A percentile compares a stretch with the other conserved stretches of the same genome.
Conservation (phyloP, 2,329 filamentous ascomycete genomes). For the Exophiala calicioides region DNA sequence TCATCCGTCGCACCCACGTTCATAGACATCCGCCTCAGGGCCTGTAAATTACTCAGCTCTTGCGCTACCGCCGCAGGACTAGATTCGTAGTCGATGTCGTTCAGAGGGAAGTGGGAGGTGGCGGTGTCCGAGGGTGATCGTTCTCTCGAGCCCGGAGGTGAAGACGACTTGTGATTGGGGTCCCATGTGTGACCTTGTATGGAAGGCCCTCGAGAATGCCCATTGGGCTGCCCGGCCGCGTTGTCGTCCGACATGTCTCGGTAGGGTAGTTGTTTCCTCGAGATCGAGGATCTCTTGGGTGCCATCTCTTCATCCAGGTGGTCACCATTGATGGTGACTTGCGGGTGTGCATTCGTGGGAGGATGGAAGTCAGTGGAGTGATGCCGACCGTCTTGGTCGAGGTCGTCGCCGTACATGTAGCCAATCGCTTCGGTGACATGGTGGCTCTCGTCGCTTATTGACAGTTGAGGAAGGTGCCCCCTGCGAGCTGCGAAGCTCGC, state of each 20-base stretch:
- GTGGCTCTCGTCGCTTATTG: conserved; percentile 84
- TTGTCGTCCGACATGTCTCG: conserved; percentile 22
- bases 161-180: conserved; percentile 56
- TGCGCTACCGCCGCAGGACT: conserved; percentile 86
- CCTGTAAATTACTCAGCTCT: conserved; percentile 88
- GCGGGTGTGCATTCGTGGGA: conserved; percentile 5
- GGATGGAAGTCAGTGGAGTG: conserved; percentile 9
- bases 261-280: conserved; percentile 20
- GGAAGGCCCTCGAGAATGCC: conserved; percentile 33
- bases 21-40: conserved; percentile 90
- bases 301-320: conserved; percentile 8
- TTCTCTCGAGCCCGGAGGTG: conserved; percentile 58
- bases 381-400: conserved; percentile 44
- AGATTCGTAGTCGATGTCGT: conserved; percentile 85
- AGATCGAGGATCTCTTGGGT: conserved; percentile 16
- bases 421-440: conserved; percentile 94
- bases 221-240: conserved; percentile 33
- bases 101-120: conserved; percentile 68
- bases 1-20: conserved; percentile 71
- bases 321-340: conserved; percentile 13
- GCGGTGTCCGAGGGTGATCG: conserved; percentile 56
- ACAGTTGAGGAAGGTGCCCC: conserved; percentile 62
- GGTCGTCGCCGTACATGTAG: conserved; percentile 76
- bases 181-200: conserved; percentile 37
- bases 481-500: conserved; percentile 54